phyloP scores from a whole-genome alignment of 345 rosid species.

The Populus euphratica region DNA sequence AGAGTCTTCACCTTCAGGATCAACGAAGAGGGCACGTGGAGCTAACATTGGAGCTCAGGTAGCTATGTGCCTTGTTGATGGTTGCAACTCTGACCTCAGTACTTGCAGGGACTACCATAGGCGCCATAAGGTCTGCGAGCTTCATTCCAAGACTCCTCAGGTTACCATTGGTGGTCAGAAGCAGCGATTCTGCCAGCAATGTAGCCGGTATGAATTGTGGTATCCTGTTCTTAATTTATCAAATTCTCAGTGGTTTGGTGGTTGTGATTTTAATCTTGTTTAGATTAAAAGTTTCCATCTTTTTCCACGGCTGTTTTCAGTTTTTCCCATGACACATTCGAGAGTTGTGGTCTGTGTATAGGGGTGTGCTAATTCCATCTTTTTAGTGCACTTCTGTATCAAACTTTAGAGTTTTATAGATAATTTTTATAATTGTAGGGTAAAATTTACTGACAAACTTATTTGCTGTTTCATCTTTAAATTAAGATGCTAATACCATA shows the following conservation, averaged over 20 bases:
- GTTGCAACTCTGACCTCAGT: conserved; percentile 68
- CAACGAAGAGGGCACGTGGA: conserved; percentile 59
- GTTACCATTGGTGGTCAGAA: conserved; percentile 61
- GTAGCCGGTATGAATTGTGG: conserved; percentile 62
- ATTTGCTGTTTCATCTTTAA: not conserved
- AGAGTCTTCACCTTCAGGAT: conserved; percentile 33
- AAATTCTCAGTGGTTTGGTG: not conserved
- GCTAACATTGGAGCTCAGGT: conserved; percentile 39
- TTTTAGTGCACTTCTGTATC: not conserved
- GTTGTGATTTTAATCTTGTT: not conserved
- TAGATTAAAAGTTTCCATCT: not conserved
- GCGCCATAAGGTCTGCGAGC: conserved; percentile 91
- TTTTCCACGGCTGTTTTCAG: not conserved
- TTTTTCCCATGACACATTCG: too few species aligned
- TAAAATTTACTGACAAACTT: not conserved
- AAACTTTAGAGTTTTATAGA: not conserved
- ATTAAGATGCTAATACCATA: not conserved
- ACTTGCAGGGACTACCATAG: conserved; percentile 69
- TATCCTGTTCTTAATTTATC: not conserved
- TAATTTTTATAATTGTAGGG: not conserved
- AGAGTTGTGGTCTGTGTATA: too few species aligned
- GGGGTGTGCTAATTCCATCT: not conserved
- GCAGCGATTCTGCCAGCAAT: conserved; percentile 90
- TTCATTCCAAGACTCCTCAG: conserved; percentile 72
- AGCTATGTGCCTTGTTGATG: conserved; percentile 68